These are phyloP conservation scores for Kwoniella heveanensis DNA, from an alignment of 768 basidiomycete species.

Conservation along the genomic window DNA sequence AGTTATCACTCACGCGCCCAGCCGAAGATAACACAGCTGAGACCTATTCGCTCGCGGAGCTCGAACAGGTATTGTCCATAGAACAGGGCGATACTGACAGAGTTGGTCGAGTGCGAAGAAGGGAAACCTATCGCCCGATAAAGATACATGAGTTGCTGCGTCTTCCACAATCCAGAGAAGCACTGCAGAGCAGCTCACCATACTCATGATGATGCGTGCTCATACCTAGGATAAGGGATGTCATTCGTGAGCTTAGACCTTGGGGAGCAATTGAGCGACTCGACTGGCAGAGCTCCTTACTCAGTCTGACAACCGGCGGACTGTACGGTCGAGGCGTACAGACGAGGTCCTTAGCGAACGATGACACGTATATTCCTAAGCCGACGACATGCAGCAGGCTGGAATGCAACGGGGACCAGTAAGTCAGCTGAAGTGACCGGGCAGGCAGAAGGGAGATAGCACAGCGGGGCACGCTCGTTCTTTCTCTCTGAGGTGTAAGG, in stretches of 20 bases:
- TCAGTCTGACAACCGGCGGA: constrained; percentile 86
- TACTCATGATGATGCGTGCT: constrained; percentile 48
- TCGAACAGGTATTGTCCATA: constrained; percentile 56
- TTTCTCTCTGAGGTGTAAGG: too few species aligned
- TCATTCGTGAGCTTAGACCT: background rate
- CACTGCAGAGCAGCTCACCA: constrained; percentile 24
- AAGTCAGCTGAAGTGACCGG: constrained; percentile 32
- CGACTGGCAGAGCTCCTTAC: constrained; percentile 60
- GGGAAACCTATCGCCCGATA: constrained; percentile 68
- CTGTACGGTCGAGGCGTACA: constrained; percentile 88
- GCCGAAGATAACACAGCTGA: constrained; percentile 12
- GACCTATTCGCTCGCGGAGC: constrained; percentile 20
- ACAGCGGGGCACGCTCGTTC: too few species aligned
- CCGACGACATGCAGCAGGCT: constrained; percentile 73
- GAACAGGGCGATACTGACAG: constrained; percentile 84
- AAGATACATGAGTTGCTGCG: background rate
- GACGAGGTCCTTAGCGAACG: constrained; percentile 82
- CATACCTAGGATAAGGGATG: constrained; percentile 32
- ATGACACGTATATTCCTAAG: constrained; percentile 81
- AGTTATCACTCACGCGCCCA: constrained; percentile 34
- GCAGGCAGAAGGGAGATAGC: background rate
- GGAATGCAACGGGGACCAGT: background rate
- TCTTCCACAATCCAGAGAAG: background rate
- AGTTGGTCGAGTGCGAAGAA: constrained; percentile 91
- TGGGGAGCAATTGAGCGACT: background rate